A percentile compares a stretch with the other conserved stretches of the same genome.
Conservation (phyloP, 768 basidiomycete genomes). For the Phylloporus sp. region DNA sequence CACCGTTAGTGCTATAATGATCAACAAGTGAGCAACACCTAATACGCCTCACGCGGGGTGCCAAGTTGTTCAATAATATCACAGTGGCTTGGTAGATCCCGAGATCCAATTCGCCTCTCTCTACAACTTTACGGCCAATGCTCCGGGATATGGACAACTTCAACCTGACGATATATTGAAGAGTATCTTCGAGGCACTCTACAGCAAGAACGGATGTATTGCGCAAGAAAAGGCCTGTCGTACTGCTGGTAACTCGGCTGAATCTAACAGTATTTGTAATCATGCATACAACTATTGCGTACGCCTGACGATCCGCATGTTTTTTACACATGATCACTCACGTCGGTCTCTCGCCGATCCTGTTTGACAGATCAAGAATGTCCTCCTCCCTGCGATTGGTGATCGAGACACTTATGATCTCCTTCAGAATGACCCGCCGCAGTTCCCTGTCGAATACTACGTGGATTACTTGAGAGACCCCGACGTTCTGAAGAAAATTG, state of each 20-base stretch:
- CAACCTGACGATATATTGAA: conserved; percentile 44
- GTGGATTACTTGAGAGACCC: conserved; percentile 41
- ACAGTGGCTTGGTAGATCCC: conserved; percentile 65
- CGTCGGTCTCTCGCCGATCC: not conserved
- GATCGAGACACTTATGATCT: conserved; percentile 54
- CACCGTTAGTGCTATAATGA: conserved; percentile 57
- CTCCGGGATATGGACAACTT: conserved; percentile 65
- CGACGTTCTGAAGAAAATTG: conserved; percentile 42
- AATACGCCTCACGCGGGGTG: not conserved
- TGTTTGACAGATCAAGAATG: conserved; percentile 38
- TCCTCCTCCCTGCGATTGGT: conserved; percentile 50
- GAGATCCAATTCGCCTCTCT: conserved; percentile 60
- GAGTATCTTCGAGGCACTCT: conserved; percentile 48
- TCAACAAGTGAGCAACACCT: conserved; percentile 48
- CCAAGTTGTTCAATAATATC: not conserved
- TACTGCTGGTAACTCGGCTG: conserved; percentile 43
- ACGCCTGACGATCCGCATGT: conserved; percentile 16
- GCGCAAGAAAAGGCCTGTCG: conserved; percentile 56
- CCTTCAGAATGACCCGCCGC: conserved; percentile 47
- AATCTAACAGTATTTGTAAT: conserved; percentile 48
- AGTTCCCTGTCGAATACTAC: conserved; percentile 59
- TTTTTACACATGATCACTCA: not conserved
- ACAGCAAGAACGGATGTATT: conserved; percentile 45
- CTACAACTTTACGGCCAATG: conserved; percentile 55
- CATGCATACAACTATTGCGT: conserved; percentile 57